Evolutionary conservation across 225 moss, liverwort and hornwort genomes (phyloP).

Genomic region (Takakia lepidozioides): DNA sequence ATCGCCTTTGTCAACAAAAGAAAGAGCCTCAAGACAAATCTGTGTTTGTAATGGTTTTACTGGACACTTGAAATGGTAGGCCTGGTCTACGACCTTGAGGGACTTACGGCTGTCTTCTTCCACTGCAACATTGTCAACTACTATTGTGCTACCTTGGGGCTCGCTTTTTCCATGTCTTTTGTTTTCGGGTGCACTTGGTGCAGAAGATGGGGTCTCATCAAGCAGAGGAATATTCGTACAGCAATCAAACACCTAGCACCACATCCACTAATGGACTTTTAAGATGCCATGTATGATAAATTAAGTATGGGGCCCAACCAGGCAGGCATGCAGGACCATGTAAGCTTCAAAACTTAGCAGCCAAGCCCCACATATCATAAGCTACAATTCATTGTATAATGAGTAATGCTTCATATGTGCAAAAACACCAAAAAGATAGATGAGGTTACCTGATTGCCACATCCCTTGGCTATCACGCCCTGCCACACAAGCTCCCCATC

Average conservation of each 20-base stretch:
- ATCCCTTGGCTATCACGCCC: constrained; percentile 36
- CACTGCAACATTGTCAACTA: not conserved
- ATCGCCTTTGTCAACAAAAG: too few species aligned
- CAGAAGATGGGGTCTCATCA: constrained; percentile 21
- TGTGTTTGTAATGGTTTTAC: too few species aligned
- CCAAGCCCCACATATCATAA: too few species aligned
- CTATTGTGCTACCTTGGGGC: not conserved
- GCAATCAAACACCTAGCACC: constrained; percentile 22
- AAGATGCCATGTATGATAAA: not conserved
- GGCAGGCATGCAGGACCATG: too few species aligned
- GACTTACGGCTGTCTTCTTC: too few species aligned
- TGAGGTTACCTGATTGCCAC: constrained; percentile 27
- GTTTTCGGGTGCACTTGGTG: not conserved
- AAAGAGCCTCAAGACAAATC: too few species aligned
- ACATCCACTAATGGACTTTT: too few species aligned
- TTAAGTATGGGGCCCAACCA: too few species aligned
- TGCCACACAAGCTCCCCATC: constrained; percentile 37
- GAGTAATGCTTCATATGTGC: not conserved
- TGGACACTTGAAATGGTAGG: too few species aligned
- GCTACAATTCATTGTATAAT: too few species aligned
- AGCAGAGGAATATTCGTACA: constrained; percentile 29
- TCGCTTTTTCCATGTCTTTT: not conserved
- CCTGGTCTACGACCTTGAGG: too few species aligned
- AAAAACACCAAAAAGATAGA: not conserved
- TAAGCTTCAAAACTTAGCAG: too few species aligned